Percentiles rank a stretch among this genome's conserved stretches.
phyloP scores from a whole-genome alignment of 176 grass and related monocot species.

The Ampelocalamus luodianensis region DNA sequence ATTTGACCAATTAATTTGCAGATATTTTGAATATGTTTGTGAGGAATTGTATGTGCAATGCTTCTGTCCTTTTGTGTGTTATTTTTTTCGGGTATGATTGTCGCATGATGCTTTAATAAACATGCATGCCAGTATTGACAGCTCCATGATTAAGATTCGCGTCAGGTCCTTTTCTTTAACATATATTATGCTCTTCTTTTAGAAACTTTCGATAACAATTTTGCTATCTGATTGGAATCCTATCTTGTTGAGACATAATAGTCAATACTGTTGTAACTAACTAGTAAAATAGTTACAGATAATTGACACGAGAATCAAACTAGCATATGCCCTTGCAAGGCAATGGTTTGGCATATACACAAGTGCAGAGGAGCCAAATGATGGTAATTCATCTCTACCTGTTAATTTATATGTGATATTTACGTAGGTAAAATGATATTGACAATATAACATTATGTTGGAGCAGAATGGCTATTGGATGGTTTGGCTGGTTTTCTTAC shows the following conservation, averaged over 20 bases:
- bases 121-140: not conserved
- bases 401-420: constrained; percentile 41
- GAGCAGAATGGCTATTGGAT: constrained; percentile 94
- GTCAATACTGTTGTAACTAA: constrained; percentile 35
- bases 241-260: constrained; percentile 22
- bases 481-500: constrained; percentile 98
- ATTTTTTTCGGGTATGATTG: not conserved
- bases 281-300: constrained; percentile 65
- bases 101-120: not conserved
- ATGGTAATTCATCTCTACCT: constrained; percentile 59
- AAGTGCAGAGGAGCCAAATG: constrained; percentile 83
- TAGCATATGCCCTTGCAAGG: constrained; percentile 85
- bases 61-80: not conserved
- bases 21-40: constrained; percentile 35
- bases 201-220: not conserved
- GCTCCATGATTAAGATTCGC: constrained; percentile 14
- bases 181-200: constrained; percentile 26
- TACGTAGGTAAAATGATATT: constrained; percentile 30
- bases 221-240: not conserved
- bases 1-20: constrained; percentile 21
- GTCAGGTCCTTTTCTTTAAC: constrained; percentile 4
- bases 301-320: constrained; percentile 91
- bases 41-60: not conserved
- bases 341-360: constrained; percentile 99
- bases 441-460: constrained; percentile 41